Evolutionary conservation across 805 yeast genomes (phyloP), one percentile per base, ranked within the genome.

Genomic region (Sugiyamaella boreocaroliniensis): DNA sequence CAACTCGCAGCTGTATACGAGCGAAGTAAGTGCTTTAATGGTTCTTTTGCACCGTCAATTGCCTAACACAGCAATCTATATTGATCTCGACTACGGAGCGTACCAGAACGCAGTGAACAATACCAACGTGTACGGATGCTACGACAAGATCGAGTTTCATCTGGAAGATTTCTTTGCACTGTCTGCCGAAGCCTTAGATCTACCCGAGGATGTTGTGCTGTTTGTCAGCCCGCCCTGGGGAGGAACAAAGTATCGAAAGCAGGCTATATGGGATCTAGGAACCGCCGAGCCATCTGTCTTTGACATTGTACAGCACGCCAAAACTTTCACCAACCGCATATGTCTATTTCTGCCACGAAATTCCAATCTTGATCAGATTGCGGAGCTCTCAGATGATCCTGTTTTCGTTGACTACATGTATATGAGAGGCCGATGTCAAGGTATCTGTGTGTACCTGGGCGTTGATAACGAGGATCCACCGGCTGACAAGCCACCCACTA

Each of bases 201-300:
- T 12, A 2, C 16, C 47, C 32, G 48, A 43, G 20, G 72, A 77
- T 40, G 85, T 80, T 58, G 71, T 83, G 45, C 72, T 81, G 4
- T 86, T 85, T 68, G 76, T 80, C 8, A 84, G 92, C 2, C 95
- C 95, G 0, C 96, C 96, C 0, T 87, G 96, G 96, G 95, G 95
- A 34, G 96, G 96, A 0, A 85, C 88, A 0, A 64, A 68, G 1
- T 87, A 86, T 37, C 32, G 48, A 3, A 29, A 55, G 2, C 47
- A 41, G 9, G 49, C 48, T 4, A 10, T 47, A 11, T 63, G 59
- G 58, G 55, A 58, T 29, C 46, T 32, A 4, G 37, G 2, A 11
- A 15, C 22, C 47, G 50, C 40, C 29, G 42, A 19, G 55, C 55
- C 10, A 42, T 49, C 54, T 11, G 41, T 60, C 47, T 43, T 34